Evolutionary conservation across 208 protist species (phyloP).

Genomic region (Leishmania amazonensis): DNA sequence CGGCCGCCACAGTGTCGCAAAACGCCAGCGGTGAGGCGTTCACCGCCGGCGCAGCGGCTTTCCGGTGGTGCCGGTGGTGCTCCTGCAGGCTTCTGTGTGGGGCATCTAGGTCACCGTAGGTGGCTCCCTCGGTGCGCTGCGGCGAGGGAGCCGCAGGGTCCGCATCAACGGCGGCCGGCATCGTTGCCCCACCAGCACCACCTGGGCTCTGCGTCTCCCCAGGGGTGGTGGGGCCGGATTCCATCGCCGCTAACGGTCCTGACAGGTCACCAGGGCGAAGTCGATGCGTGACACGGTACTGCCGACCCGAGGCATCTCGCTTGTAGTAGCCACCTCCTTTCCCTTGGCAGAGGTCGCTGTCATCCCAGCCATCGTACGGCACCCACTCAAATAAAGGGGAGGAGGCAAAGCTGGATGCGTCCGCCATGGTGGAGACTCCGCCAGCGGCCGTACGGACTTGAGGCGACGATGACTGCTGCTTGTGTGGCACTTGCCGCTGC

Average conservation of each 20-base stretch:
- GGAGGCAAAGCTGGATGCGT: slow-evolving; percentile 15
- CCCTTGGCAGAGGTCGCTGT: slow-evolving; percentile 24
- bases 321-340: slow-evolving; percentile 10
- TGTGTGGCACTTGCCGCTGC: background rate
- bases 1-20: slow-evolving; percentile 1
- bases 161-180: background rate
- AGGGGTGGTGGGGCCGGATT: slow-evolving; percentile 16
- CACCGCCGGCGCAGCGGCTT: background rate
- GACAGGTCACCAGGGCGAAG: slow-evolving; percentile 19
- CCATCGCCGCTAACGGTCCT: slow-evolving; percentile 3
- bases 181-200: slow-evolving; percentile 1
- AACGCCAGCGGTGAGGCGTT: background rate
- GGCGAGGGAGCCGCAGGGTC: background rate
- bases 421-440: background rate
- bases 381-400: slow-evolving; percentile 32
- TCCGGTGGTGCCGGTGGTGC: background rate
- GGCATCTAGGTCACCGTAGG: background rate
- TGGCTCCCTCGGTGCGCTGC: background rate
- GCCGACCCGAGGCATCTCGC: slow-evolving; percentile 7
- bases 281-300: slow-evolving; percentile 13
- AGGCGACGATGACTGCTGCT: background rate
- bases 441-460: background rate
- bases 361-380: slow-evolving; percentile 29
- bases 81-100: background rate
- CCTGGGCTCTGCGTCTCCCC: background rate